A percentile compares a stretch with the other conserved stretches of the same genome.
Conservation (phyloP, 768 basidiomycete species). For the Leucocoprinus sp. region DNA sequence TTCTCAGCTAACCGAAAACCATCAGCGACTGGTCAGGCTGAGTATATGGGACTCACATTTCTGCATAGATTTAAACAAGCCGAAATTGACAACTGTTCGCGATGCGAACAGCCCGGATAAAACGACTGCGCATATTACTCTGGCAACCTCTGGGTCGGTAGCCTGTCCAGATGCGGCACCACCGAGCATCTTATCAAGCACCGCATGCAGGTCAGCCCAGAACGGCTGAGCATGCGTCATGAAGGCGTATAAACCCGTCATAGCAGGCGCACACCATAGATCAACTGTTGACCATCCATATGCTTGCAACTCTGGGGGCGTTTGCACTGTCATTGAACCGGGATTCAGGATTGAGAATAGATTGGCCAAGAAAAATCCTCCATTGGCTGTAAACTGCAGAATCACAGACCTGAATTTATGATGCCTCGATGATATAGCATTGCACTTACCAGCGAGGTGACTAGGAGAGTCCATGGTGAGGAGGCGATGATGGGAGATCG, state of each 20-base stretch:
- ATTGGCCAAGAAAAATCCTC: constrained; percentile 74
- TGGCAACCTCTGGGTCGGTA: constrained; percentile 53
- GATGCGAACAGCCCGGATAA: constrained; percentile 53
- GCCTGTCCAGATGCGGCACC: constrained; percentile 22
- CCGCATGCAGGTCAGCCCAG: constrained; percentile 54
- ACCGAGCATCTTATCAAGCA: constrained; percentile 41
- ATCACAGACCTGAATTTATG: background rate
- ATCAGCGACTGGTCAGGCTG: background rate
- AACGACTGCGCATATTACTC: constrained; percentile 64
- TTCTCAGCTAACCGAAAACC: background rate
- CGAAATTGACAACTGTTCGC: constrained; percentile 62
- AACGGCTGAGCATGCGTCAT: constrained; percentile 85
- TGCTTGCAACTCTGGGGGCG: constrained; percentile 71
- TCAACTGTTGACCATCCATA: constrained; percentile 85
- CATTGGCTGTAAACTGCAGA: constrained; percentile 60
- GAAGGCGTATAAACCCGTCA: constrained; percentile 72
- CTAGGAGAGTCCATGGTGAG: constrained; percentile 72
- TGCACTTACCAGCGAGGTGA: constrained; percentile 59
- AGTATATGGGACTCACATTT: constrained; percentile 12
- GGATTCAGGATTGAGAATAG: constrained; percentile 57
- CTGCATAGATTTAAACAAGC: constrained; percentile 21
- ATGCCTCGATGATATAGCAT: background rate
- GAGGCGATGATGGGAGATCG: constrained; percentile 38
- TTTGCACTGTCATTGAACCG: constrained; percentile 55
- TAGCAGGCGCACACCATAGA: constrained; percentile 75